Evolutionary conservation across 768 basidiomycete genomes (phyloP).

Genomic region (Boletus patriciae): DNA sequence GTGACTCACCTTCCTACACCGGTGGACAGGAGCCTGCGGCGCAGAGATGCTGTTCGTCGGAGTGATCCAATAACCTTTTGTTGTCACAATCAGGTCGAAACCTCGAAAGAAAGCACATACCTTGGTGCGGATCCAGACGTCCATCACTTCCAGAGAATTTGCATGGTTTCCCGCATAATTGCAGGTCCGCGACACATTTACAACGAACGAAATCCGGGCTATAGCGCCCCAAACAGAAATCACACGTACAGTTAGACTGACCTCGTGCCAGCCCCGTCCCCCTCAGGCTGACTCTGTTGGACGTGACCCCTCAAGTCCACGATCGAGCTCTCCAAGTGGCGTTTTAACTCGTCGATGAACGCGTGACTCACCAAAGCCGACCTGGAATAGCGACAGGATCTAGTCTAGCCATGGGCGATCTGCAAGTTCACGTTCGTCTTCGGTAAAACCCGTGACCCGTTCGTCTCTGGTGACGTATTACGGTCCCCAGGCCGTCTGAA

Average conservation of each 20-base stretch:
- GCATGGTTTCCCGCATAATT: slow-evolving; percentile 58
- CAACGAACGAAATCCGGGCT: neutral
- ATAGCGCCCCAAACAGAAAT: slow-evolving; percentile 32
- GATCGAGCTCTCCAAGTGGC: slow-evolving; percentile 41
- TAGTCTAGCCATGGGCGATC: slow-evolving; percentile 50
- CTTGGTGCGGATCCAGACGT: slow-evolving; percentile 54
- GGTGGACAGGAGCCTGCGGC: slow-evolving; percentile 46
- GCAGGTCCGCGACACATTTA: slow-evolving; percentile 52
- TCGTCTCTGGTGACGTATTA: slow-evolving; percentile 24
- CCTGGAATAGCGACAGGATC: slow-evolving; percentile 50
- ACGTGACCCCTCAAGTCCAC: slow-evolving; percentile 48
- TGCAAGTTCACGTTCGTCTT: slow-evolving; percentile 41
- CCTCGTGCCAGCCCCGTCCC: too few species aligned
- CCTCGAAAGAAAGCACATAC: slow-evolving; percentile 25
- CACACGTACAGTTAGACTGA: slow-evolving; percentile 43
- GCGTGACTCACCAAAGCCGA: slow-evolving; percentile 31
- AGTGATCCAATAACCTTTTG: slow-evolving; percentile 47
- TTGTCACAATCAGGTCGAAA: neutral
- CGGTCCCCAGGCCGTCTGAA: slow-evolving; percentile 25
- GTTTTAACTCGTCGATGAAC: slow-evolving; percentile 44
- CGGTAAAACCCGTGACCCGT: slow-evolving; percentile 42
- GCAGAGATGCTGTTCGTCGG: slow-evolving; percentile 52
- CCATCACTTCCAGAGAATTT: slow-evolving; percentile 45
- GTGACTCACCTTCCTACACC: slow-evolving; percentile 50
- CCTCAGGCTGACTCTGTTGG: slow-evolving; percentile 39